Percentiles rank a stretch among this genome's conserved stretches.
These are phyloP conservation scores for Phytophthora lateralis DNA, from an alignment of 352 stramenopile genomes.

Conservation along the genomic window DNA sequence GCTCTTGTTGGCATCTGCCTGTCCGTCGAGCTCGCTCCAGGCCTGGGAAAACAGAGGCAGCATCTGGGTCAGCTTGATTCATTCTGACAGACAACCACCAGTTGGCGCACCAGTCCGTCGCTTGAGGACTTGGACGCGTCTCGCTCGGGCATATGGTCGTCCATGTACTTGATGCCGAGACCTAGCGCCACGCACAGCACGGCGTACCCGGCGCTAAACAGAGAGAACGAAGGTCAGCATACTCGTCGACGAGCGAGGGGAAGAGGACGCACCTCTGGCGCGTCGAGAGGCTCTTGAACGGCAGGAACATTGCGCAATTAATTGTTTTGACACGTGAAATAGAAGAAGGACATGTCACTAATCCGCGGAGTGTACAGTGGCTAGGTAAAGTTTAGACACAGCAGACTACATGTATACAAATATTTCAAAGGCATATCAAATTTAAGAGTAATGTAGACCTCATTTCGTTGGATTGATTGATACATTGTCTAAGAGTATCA, in stretches of 20 bases:
- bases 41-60: conserved; percentile 29
- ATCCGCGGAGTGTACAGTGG: not conserved
- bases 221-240: not conserved
- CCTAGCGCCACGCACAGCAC: conserved; percentile 67
- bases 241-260: too few relatives aligned
- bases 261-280: conserved; percentile 49
- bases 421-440: too few relatives aligned
- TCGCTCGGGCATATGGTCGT: conserved; percentile 57
- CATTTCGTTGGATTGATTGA: too few relatives aligned
- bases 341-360: not conserved
- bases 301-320: conserved; percentile 49
- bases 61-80: conserved; percentile 21
- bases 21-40: conserved; percentile 71
- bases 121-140: conserved; percentile 40
- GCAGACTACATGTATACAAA: too few relatives aligned
- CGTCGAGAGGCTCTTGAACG: conserved; percentile 67
- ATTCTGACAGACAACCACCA: not conserved
- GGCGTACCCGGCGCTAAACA: conserved; percentile 57
- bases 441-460: too few relatives aligned
- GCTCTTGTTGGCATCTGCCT: conserved; percentile 16
- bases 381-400: too few relatives aligned
- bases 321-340: not conserved
- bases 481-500: too few relatives aligned
- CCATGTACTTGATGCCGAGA: conserved; percentile 71
- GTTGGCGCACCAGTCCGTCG: conserved; percentile 50